These are phyloP conservation scores for Cyberlindnera sargentensis DNA, from an alignment of 805 yeast genomes.

Conservation along the genomic window DNA sequence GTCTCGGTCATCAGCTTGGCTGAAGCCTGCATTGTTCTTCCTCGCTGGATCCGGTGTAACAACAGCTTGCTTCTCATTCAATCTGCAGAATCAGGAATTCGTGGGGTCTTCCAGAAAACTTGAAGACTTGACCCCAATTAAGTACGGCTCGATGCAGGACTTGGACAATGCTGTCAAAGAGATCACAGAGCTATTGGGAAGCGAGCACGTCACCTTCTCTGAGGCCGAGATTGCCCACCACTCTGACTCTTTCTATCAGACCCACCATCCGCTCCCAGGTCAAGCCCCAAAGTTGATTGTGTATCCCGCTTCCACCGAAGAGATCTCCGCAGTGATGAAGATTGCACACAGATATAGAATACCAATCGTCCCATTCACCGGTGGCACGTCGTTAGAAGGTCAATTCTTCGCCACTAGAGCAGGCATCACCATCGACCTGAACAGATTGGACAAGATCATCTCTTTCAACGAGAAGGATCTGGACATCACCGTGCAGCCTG, in stretches of 20 bases:
- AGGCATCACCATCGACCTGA: conserved; percentile 59
- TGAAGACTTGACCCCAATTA: conserved; percentile 29
- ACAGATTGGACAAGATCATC: conserved; percentile 51
- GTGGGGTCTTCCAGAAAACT: conserved; percentile 29
- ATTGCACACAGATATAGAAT: conserved; percentile 52
- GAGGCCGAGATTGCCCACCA: conserved; percentile 42
- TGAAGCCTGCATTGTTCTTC: conserved; percentile 10
- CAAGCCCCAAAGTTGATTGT: conserved; percentile 54
- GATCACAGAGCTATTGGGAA: conserved; percentile 33
- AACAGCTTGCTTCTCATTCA: conserved; percentile 3
- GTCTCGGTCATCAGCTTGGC: neutral
- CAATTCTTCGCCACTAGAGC: conserved; percentile 66
- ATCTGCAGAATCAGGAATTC: neutral
- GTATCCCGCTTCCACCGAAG: conserved; percentile 58
- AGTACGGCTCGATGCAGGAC: conserved; percentile 33
- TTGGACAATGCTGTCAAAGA: conserved; percentile 34
- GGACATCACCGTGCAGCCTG: conserved; percentile 71
- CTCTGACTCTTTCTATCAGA: conserved; percentile 52
- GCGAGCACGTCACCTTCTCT: conserved; percentile 27
- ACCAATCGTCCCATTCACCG: conserved; percentile 74
- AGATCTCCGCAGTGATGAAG: conserved; percentile 57
- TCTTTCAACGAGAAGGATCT: conserved; percentile 54
- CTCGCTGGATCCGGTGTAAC: conserved; percentile 14
- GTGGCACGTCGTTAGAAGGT: conserved; percentile 80
- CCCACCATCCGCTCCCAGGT: conserved; percentile 54